Base-by-base conservation (phyloP, 257 asterid genomes). In the Gentiana dahurica region DNA sequence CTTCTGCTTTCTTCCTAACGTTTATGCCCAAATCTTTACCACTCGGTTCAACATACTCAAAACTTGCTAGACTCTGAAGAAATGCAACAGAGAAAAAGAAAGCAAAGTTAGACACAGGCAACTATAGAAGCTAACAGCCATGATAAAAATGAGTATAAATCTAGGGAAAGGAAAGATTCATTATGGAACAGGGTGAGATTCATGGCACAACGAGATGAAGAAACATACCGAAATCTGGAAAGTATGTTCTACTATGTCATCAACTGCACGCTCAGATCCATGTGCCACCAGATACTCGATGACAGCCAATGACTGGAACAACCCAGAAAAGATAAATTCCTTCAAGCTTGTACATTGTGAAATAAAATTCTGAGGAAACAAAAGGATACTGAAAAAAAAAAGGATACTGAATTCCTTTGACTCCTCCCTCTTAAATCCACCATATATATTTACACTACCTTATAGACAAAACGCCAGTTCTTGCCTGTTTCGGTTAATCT, bases 231-330 rank as follows among this genome's bases (percentile, higher is more conserved):
- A 82, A 73, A 90, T 90, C 79, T 84, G 85, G 76, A 80, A 90
- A 2, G 97, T 82, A 65, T 90, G 97, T 53, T 84, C 97, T 62
- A 90, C 65, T 65, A 90, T 90, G 73, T 90, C 97, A 74, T 86
- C 96, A 70, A 90, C 94, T 68, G 91, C 86, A 65, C 97, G 96
- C 58, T 85, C 98, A 46, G 98, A 86, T 73, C 98, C 98, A 65
- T 91, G 94, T 15, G 78, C 85, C 79, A 87, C 88, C 95, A 91
- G 81, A 75, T 91, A 91, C 82, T 91, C 98, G 64, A 91, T 75
- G 66, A 87, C 95, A 67, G 96, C 81, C 82, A 91, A 68, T 56
- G 97, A 68, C 98, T 91, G 66, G 61, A 45, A 52, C 49, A 51
- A 59, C 68, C 46, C 46, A 41, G 6, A 57, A 69, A 59, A 54